A percentile compares a stretch with the other conserved stretches of the same genome.
phyloP scores from a whole-genome alignment of 1,284 basidiomycete genomes.

The Sporisorium iseilematis-ciliati region DNA sequence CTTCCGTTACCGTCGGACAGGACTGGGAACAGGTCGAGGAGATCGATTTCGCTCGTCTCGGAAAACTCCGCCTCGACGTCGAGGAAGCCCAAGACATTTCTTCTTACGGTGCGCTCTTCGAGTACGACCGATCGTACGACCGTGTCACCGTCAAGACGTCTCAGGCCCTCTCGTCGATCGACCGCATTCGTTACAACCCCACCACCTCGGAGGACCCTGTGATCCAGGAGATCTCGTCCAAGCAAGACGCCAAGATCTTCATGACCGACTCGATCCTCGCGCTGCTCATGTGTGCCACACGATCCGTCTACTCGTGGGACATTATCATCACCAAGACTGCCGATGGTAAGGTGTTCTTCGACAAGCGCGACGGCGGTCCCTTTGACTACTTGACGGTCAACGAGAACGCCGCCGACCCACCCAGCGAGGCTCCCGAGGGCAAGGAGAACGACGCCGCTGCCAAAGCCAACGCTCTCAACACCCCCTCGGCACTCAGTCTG shows the following conservation, averaged over 20 bases:
- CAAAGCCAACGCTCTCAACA: conserved; percentile 83
- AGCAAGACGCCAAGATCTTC: conserved; percentile 83
- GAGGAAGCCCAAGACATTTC: conserved; percentile 71
- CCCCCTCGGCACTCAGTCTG: conserved; percentile 90
- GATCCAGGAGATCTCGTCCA: conserved; percentile 61
- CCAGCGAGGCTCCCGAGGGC: conserved; percentile 76
- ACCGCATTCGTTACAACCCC: conserved; percentile 96
- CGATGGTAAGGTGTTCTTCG: conserved; percentile 92
- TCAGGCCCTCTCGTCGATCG: conserved; percentile 87
- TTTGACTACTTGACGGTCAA: conserved; percentile 98
- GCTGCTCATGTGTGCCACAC: conserved; percentile 93
- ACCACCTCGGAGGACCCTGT: conserved; percentile 95
- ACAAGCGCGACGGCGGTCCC: conserved; percentile 92
- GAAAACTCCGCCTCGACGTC: conserved; percentile 91
- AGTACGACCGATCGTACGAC: conserved; percentile 96
- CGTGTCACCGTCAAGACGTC: conserved; percentile 90
- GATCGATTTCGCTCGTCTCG: conserved; percentile 92
- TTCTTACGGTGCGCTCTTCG: conserved; percentile 87
- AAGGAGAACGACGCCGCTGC: conserved; percentile 60
- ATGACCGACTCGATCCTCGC: conserved; percentile 96
- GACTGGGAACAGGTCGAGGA: conserved; percentile 96
- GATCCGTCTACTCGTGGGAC: conserved; percentile 99
- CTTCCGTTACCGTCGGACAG: conserved; percentile 90
- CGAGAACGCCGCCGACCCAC: conserved; percentile 96
- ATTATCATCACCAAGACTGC: conserved; percentile 89